These are phyloP conservation scores for Lodderomyces parapsilosis DNA, from an alignment of 1,139 yeast genomes.

Conservation along the genomic window DNA sequence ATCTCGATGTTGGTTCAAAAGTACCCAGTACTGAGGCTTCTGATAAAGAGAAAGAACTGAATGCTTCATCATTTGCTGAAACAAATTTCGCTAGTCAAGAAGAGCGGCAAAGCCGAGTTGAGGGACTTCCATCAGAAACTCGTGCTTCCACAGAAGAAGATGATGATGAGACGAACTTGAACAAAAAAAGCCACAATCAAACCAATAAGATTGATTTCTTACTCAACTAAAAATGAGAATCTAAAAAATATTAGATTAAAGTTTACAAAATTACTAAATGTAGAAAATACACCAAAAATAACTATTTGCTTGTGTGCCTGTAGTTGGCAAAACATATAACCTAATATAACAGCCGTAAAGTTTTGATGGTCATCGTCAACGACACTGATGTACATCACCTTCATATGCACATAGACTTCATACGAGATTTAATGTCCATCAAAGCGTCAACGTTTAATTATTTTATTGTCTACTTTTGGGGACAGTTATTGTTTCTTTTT, in stretches of 20 bases:
- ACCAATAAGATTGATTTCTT: slow-evolving; percentile 22
- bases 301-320: too few relatives aligned
- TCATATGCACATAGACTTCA: not conserved
- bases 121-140: not conserved
- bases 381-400: not conserved
- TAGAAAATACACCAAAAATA: too few relatives aligned
- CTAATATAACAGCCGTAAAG: not conserved
- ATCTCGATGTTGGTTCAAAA: slow-evolving; percentile 11
- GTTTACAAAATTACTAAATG: too few relatives aligned
- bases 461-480: too few relatives aligned
- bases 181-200: slow-evolving; percentile 15
- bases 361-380: not conserved
- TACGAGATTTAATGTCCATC: too few relatives aligned
- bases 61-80: not conserved
- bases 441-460: not conserved
- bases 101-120: not conserved
- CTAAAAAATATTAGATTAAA: too few relatives aligned
- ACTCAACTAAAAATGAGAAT: slow-evolving; percentile 13
- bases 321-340: too few relatives aligned
- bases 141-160: slow-evolving; percentile 1
- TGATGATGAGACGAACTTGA: not conserved
- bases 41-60: not conserved
- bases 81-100: not conserved
- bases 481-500: too few relatives aligned
- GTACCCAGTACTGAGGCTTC: not conserved